Percentiles rank a stretch among this genome's conserved stretches.
Conservation (phyloP, 106 monocot species). For the Phalaenopsis equestris region DNA sequence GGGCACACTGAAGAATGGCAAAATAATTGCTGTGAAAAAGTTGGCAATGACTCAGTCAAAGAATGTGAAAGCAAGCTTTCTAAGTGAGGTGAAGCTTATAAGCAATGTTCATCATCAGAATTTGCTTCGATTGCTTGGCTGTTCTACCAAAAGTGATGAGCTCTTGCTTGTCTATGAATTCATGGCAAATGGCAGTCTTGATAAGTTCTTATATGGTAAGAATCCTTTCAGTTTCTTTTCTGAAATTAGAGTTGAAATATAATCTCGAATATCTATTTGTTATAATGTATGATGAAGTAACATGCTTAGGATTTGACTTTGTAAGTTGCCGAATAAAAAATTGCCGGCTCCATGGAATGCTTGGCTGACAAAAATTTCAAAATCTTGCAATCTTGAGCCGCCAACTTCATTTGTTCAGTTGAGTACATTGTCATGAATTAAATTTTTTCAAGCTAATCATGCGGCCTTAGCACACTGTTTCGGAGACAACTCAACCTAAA, state of each 20-base stretch:
- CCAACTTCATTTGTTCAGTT: not conserved
- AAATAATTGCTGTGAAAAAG: constrained; percentile 54
- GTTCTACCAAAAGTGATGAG: constrained; percentile 45
- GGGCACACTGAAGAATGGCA: constrained; percentile 54
- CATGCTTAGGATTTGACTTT: not conserved
- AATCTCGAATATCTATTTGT: not conserved
- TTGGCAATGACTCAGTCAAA: constrained; percentile 35
- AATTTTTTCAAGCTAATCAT: too few relatives aligned
- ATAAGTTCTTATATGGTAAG: constrained; percentile 67
- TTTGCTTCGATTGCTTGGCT: constrained; percentile 61
- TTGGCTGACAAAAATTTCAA: not conserved
- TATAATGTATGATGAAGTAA: not conserved
- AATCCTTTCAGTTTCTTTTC: not conserved
- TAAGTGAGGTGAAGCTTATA: constrained; percentile 67
- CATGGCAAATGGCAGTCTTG: constrained; percentile 71
- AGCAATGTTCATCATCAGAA: constrained; percentile 78
- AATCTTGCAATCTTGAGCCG: not conserved
- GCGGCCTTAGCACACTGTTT: too few relatives aligned
- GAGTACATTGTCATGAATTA: not conserved
- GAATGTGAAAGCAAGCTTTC: constrained; percentile 33
- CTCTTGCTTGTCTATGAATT: constrained; percentile 70
- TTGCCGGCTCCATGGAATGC: not conserved
- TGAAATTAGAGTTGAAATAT: not conserved
- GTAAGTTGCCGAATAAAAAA: not conserved
- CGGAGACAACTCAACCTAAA: too few relatives aligned